phyloP scores from a whole-genome alignment of 345 rosid genomes.

The Hibiscus tridactylites region DNA sequence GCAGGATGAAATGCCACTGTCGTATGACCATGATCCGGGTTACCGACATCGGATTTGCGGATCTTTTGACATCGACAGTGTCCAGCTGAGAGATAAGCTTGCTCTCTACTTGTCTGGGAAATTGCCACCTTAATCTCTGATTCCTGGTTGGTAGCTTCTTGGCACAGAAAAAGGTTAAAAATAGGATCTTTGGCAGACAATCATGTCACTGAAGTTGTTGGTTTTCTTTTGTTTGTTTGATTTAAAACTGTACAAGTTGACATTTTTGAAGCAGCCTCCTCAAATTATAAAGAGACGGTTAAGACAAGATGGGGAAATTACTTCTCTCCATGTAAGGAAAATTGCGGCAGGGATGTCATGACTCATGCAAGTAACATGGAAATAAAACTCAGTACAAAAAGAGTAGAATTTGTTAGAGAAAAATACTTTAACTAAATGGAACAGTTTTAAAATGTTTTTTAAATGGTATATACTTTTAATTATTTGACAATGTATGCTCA shows the following conservation, averaged over 20 bases:
- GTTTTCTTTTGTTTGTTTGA: conserved; percentile 1
- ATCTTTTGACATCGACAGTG: conserved; percentile 30
- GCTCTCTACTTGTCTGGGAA: conserved; percentile 31
- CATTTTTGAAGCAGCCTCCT: too few relatives aligned
- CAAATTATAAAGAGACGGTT: too few relatives aligned
- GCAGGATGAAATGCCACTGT: conserved; percentile 18
- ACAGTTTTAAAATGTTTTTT: too few relatives aligned
- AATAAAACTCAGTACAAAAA: too few relatives aligned
- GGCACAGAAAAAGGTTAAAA: not conserved
- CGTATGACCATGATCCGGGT: conserved; percentile 34
- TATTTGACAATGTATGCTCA: too few relatives aligned
- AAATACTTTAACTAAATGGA: too few relatives aligned
- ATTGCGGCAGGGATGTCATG: too few relatives aligned
- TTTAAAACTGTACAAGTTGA: not conserved
- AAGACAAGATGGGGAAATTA: too few relatives aligned
- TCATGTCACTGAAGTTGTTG: not conserved
- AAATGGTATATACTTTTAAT: too few relatives aligned
- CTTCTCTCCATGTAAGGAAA: too few relatives aligned
- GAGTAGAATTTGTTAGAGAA: too few relatives aligned
- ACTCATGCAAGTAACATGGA: too few relatives aligned
- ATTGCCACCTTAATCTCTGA: conserved; percentile 19
- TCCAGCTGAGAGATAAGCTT: conserved; percentile 36
- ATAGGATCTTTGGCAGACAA: conserved; percentile 1
- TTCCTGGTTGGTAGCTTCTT: not conserved
- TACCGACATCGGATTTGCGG: conserved; percentile 38